These are phyloP conservation scores for Penicillium sp. DNA, from an alignment of 2,329 filamentous ascomycete genomes.

Conservation along the genomic window DNA sequence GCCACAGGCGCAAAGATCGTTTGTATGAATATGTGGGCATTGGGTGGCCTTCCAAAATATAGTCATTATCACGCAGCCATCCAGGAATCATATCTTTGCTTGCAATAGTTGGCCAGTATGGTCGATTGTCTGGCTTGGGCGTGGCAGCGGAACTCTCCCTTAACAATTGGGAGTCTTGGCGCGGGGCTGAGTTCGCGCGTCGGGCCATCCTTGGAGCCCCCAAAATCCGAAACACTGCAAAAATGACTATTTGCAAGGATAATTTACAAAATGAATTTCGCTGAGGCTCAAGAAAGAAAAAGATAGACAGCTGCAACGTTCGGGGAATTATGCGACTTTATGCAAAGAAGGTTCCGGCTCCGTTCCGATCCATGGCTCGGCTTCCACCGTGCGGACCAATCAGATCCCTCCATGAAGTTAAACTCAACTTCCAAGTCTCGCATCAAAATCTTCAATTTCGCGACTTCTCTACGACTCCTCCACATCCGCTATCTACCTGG, in stretches of 20 bases:
- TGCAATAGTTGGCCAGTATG: constrained; percentile 23
- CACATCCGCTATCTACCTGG: background rate
- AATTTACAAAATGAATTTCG: too few relatives aligned
- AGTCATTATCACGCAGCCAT: constrained; percentile 31
- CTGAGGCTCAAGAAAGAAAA: too few relatives aligned
- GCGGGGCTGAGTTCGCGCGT: too few relatives aligned
- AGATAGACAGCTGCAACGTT: too few relatives aligned
- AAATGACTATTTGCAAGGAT: too few relatives aligned
- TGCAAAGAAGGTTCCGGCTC: too few relatives aligned
- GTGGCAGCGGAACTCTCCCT: background rate
- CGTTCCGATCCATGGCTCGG: too few relatives aligned
- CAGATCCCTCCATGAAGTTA: background rate
- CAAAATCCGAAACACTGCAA: too few relatives aligned
- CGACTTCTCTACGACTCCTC: too few relatives aligned
- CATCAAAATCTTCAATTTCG: too few relatives aligned
- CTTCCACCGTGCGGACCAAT: too few relatives aligned
- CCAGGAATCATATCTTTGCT: constrained; percentile 26
- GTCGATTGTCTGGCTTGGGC: background rate
- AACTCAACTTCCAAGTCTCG: background rate
- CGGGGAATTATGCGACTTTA: too few relatives aligned
- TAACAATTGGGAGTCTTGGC: background rate
- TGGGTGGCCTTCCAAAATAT: constrained; percentile 24
- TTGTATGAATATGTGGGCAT: constrained; percentile 30
- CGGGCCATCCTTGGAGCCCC: background rate
- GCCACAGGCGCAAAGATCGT: constrained; percentile 22